Evolutionary conservation across 345 rosid species (phyloP), one percentile per base, ranked within the genome.

Genomic region (Eucalyptus caleyi): DNA sequence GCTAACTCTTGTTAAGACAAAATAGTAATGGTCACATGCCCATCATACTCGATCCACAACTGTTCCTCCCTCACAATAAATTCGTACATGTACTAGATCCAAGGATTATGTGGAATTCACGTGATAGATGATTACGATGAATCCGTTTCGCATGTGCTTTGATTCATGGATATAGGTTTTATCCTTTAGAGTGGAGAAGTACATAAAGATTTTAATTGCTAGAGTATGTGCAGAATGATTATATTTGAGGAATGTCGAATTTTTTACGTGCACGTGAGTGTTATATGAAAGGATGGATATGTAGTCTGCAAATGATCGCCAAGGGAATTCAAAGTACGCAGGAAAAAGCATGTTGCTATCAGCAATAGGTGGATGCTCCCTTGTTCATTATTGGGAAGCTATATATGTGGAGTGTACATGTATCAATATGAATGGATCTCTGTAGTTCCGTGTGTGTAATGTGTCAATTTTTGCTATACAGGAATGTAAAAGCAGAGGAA

Each of bases 191-290:
- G 4, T 32, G 4, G 12, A 37, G 27, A 37, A 72, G 45, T 37
- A 72, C 26, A 37, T 21, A 37, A 19, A 72, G 3, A 37, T 72
- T 72, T 72, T 72, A 5, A 72, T 72, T 19, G 26, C 11, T 34
- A 34, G 8, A 72, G 13, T 37, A 72, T 19, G 8, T 19, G 45
- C 14, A 11, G 1, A 21, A 72, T 34, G 45, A 72, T 72, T 72
- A 72, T 6, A 2, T 19, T 10, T 7, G 27, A 11, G 16, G 4
- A 77, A 77, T 42, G 47, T 40, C 6, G 7, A 40, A 37, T 40
- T 24, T 69, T 11, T 8, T 3, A 9, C 5, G 3, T 5, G 13
- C 45, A 26, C 5, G 1, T 18, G 13, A 7, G 34, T 1, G 8
- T 37, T 77, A 19, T 37, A 11, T 77, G 83, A 6, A 77, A 21